phyloP scores from a whole-genome alignment of 768 basidiomycete species.

The Fistulinella prunicolor region DNA sequence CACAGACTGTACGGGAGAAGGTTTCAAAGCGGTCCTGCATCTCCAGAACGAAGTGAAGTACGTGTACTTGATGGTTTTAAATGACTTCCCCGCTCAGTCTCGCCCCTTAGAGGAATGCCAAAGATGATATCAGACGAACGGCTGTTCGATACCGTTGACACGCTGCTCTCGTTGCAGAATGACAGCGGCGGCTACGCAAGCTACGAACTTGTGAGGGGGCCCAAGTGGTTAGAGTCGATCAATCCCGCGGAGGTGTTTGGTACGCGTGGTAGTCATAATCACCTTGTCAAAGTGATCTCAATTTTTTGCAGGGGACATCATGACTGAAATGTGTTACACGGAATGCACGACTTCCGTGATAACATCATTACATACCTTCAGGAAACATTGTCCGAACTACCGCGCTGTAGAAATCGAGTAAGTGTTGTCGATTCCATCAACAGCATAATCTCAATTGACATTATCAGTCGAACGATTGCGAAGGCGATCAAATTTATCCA shows the following conservation, averaged over 20 bases:
- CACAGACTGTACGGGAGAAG: constrained; percentile 94
- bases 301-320: constrained; percentile 68
- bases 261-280: constrained; percentile 30
- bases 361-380: constrained; percentile 84
- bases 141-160: constrained; percentile 82
- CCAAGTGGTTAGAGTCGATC: constrained; percentile 74
- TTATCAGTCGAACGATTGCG: constrained; percentile 57
- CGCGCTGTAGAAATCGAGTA: constrained; percentile 74
- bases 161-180: constrained; percentile 86
- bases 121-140: constrained; percentile 73
- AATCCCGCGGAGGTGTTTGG: constrained; percentile 98
- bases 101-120: constrained; percentile 57
- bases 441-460: not conserved
- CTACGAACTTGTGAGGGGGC: constrained; percentile 87
- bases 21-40: constrained; percentile 85
- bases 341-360: constrained; percentile 98
- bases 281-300: not conserved
- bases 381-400: constrained; percentile 76
- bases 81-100: constrained; percentile 6
- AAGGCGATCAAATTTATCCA: constrained; percentile 82
- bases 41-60: constrained; percentile 79
- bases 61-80: constrained; percentile 21
- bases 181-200: constrained; percentile 86
- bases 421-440: not conserved
- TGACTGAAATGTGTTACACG: constrained; percentile 94